phyloP scores from a whole-genome alignment of 495 filamentous ascomycete species.

The Ramalina intermedia region DNA sequence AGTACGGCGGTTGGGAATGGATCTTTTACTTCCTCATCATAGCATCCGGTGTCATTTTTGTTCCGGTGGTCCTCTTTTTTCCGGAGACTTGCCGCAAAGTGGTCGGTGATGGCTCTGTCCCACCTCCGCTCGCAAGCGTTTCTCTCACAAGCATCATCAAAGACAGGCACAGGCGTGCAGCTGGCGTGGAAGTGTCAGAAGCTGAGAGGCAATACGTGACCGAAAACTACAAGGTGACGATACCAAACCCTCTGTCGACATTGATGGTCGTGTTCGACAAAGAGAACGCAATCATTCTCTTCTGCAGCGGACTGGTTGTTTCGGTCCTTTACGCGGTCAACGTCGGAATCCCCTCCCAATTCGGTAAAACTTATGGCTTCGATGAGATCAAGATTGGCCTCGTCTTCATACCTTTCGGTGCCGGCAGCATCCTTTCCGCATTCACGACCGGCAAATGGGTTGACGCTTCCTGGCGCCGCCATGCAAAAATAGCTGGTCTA shows the following conservation, averaged over 20 bases:
- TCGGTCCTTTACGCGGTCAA: constrained; percentile 42
- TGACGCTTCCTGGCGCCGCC: constrained; percentile 11
- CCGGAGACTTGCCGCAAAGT: constrained; percentile 45
- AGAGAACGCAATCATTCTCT: constrained; percentile 44
- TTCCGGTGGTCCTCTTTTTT: constrained; percentile 23
- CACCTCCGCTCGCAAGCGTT: constrained; percentile 21
- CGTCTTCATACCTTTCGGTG: constrained; percentile 37
- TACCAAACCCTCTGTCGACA: constrained; percentile 58
- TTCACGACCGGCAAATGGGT: constrained; percentile 12
- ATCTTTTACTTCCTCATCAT: constrained; percentile 38
- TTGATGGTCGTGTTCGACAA: constrained; percentile 51
- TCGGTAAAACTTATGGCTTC: constrained; percentile 39
- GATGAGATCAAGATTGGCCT: constrained; percentile 37
- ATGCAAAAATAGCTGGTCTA: constrained; percentile 9
- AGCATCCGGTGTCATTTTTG: constrained; percentile 19
- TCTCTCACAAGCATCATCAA: constrained; percentile 22
- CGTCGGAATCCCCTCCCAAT: constrained; percentile 34
- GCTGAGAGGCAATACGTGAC: constrained; percentile 8
- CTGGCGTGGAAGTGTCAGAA: constrained; percentile 14
- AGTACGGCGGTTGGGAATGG: constrained; percentile 32
- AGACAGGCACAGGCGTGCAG: constrained; percentile 17
- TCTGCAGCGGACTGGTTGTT: constrained; percentile 41
- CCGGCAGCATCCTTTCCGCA: constrained; percentile 18
- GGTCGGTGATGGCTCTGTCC: constrained; percentile 51
- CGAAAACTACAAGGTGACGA: constrained; percentile 37